These are phyloP conservation scores for Chrysoporthe austroafricana DNA, from an alignment of 2,329 filamentous ascomycete species.

Conservation along the genomic window DNA sequence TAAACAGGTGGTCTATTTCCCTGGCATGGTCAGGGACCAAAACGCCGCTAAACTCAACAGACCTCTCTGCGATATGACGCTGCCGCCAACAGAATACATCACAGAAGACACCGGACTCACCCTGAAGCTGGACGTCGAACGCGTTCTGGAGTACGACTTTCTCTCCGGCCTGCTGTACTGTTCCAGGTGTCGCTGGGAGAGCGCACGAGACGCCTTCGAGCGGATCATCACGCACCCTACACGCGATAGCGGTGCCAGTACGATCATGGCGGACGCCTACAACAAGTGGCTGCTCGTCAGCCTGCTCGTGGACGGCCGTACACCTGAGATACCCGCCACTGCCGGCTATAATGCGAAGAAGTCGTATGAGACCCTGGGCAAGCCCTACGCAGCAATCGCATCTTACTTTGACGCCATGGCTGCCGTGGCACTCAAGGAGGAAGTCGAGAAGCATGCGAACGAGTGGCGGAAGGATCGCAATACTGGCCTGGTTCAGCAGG, in stretches of 20 bases:
- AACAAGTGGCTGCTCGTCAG: conserved; percentile 87
- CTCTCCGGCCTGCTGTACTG: conserved; percentile 68
- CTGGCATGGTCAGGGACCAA: conserved; percentile 44
- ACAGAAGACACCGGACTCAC: conserved; percentile 62
- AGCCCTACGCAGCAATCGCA: conserved; percentile 72
- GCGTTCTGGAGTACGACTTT: conserved; percentile 70
- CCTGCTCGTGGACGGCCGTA: conserved; percentile 70
- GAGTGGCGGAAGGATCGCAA: conserved; percentile 77
- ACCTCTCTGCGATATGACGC: conserved; percentile 49
- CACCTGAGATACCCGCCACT: conserved; percentile 57
- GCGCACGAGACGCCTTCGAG: conserved; percentile 65
- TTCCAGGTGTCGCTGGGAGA: conserved; percentile 62
- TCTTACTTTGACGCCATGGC: conserved; percentile 64
- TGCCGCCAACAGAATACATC: conserved; percentile 61
- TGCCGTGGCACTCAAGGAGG: conserved; percentile 63
- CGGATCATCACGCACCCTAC: conserved; percentile 70
- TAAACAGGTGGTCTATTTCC: conserved; percentile 68
- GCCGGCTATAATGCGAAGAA: conserved; percentile 58
- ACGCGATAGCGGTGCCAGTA: conserved; percentile 65
- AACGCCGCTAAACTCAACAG: conserved; percentile 38
- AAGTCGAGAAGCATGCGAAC: conserved; percentile 55
- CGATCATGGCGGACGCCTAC: conserved; percentile 85
- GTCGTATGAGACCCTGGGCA: conserved; percentile 61
- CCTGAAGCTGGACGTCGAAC: conserved; percentile 51
- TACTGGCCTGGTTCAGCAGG: conserved; percentile 68